A percentile compares a stretch with the other conserved stretches of the same genome.
Conservation (phyloP, 805 yeast species). For the Nakazawaea sp. region DNA sequence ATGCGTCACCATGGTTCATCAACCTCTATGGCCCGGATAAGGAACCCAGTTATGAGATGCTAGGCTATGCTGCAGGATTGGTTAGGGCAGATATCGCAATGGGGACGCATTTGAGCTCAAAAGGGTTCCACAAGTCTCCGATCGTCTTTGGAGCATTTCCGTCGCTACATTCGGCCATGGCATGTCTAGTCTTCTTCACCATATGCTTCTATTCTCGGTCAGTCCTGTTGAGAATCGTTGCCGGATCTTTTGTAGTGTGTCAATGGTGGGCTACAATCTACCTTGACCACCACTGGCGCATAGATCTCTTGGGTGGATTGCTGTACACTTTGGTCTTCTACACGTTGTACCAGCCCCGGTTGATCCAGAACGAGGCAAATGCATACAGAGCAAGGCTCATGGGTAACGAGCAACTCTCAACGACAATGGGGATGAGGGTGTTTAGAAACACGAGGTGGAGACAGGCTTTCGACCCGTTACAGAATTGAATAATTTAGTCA, state of each 20-base stretch:
- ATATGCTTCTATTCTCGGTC: conserved; percentile 33
- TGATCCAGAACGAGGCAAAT: conserved; percentile 27
- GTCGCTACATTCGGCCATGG: conserved; percentile 63
- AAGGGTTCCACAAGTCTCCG: conserved; percentile 62
- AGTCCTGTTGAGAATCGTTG: conserved; percentile 27
- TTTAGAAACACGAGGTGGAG: conserved; percentile 41
- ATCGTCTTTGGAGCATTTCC: conserved; percentile 76
- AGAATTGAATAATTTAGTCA: neutral
- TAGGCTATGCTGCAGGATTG: conserved; percentile 68
- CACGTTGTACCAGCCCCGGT: conserved; percentile 29
- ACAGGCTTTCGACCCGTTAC: conserved; percentile 45
- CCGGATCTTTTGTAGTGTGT: conserved; percentile 36
- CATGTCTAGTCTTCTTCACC: conserved; percentile 41
- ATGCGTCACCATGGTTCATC: conserved; percentile 72
- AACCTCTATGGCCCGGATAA: conserved; percentile 53
- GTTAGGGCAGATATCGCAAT: conserved; percentile 57
- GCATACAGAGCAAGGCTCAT: conserved; percentile 30
- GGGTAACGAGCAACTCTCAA: conserved; percentile 33
- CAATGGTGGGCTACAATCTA: conserved; percentile 79
- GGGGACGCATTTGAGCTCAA: conserved; percentile 52
- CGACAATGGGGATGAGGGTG: conserved; percentile 61
- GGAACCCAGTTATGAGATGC: conserved; percentile 51
- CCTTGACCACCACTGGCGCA: conserved; percentile 65
- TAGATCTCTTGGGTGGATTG: conserved; percentile 53
- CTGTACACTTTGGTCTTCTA: conserved; percentile 41